Base-by-base conservation (phyloP, 345 rosid species). In the Acer campestre region DNA sequence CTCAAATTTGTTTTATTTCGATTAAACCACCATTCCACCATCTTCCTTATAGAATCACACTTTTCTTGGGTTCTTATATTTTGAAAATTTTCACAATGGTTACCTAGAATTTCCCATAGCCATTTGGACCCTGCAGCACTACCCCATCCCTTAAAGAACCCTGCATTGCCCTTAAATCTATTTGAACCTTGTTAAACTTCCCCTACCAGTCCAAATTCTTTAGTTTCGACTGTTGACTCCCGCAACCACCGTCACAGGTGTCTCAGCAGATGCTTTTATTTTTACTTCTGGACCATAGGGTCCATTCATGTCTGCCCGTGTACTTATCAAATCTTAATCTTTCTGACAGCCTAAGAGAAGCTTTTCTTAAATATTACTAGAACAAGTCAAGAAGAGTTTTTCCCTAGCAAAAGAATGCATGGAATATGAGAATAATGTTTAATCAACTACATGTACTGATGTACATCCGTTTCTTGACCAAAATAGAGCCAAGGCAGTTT, bases 241-340 rank as follows among this genome's bases (percentile, higher is more conserved):
- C 35, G 2, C 18, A 11, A 2, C 35, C 35, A 31, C 35, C 3
- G 35, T 56, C 49, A 13, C 12, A 1, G 1, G 67, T 61, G 56
- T 73, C 40, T 20, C 27, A 44, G 23, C 35, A 40, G 25, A 11
- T 22, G 53, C 31, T 11, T 61, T 40, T 71, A 17, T 6, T 42
- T 8, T 7, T 7, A 5, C 3, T 8, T 70, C 22, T 14, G 10
- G 16, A 56, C n/a, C 20, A 8, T 7, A 42, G 14, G 18, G 46
- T 35, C 23, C 18, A 73, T 35, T 23, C 65, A 56, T 9, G 5
- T 27, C 27, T 55, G 75, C n/a, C 67, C 22, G 23, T 44, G 5
- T 55, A 10, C 68, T 61, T 73, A 58, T 42, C 16, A 14, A 59
- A 38, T 48, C 67, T 61, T 38, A 73, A 73, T 56, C 31, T 61